Percentiles rank a stretch among this genome's conserved stretches.
These are phyloP conservation scores for Chlamydomonas asymmetrica DNA, from an alignment of 139 green algal species.

Conservation along the genomic window DNA sequence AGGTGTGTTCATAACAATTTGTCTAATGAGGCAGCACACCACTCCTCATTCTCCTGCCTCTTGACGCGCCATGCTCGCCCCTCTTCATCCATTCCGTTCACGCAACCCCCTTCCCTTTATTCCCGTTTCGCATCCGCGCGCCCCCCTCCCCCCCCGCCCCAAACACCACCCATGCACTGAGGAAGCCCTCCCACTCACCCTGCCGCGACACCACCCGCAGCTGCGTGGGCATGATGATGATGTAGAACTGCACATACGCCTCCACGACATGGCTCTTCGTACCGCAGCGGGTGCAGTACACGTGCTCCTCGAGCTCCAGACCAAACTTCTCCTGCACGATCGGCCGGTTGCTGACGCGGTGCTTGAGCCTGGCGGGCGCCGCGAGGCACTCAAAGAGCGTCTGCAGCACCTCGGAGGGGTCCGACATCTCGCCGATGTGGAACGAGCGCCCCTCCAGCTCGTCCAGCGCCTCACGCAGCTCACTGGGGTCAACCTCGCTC, in stretches of 20 bases:
- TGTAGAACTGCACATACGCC: constrained; percentile 52
- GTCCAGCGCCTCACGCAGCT: constrained; percentile 68
- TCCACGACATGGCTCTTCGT: constrained; percentile 35
- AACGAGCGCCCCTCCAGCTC: constrained; percentile 42
- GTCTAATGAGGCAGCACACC: too few species aligned
- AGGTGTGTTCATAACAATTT: too few species aligned
- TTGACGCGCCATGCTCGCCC: too few species aligned
- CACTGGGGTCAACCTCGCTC: constrained; percentile 53
- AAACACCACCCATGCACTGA: too few species aligned
- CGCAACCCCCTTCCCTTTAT: too few species aligned
- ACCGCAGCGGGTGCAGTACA: constrained; percentile 43
- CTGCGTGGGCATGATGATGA: constrained; percentile 40
- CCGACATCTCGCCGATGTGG: constrained; percentile 65
- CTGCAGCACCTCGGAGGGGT: constrained; percentile 53
- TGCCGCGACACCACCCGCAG: constrained; percentile 20
- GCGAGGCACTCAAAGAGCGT: constrained; percentile 42
- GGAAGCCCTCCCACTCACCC: too few species aligned
- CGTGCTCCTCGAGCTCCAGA: constrained; percentile 42
- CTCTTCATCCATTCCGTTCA: too few species aligned
- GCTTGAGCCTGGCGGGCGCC: background rate
- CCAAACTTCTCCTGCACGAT: constrained; percentile 53
- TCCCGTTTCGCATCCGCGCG: too few species aligned
- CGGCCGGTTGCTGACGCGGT: background rate
- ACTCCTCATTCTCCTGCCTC: too few species aligned
- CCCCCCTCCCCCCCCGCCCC: too few species aligned